phyloP scores from a whole-genome alignment of 495 filamentous ascomycete genomes.

The Cetradonia linearis region DNA sequence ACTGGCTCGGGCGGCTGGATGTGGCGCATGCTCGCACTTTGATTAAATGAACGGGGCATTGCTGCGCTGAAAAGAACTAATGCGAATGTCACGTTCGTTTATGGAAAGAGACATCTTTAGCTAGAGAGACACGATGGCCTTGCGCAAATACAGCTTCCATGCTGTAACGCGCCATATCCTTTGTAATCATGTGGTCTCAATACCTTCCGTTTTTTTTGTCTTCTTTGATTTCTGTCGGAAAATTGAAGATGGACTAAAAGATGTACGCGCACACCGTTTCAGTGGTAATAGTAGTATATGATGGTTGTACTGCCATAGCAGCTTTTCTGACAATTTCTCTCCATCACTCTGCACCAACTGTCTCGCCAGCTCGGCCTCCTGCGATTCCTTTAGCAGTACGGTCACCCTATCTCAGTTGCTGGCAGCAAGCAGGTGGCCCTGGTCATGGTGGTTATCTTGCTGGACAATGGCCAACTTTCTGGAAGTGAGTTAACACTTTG shows the following conservation, averaged over 20 bases:
- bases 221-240: too few species aligned
- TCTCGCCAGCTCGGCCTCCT: slow-evolving; percentile 46
- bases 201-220: neutral
- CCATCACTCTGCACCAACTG: slow-evolving; percentile 33
- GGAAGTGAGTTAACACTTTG: slow-evolving; percentile 35
- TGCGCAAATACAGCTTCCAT: neutral
- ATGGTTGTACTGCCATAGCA: too few species aligned
- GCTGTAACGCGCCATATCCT: neutral
- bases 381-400: slow-evolving; percentile 47
- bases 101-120: neutral
- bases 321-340: neutral
- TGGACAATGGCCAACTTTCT: slow-evolving; percentile 48
- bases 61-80: too few species aligned
- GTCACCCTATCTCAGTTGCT: slow-evolving; percentile 48
- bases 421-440: slow-evolving; percentile 37
- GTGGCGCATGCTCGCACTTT: too few species aligned
- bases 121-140: neutral
- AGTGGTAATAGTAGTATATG: too few species aligned
- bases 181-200: slow-evolving; percentile 12
- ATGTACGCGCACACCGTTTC: too few species aligned
- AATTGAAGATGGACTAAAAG: too few species aligned
- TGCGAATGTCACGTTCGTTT: neutral
- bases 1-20: too few species aligned
- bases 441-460: slow-evolving; percentile 50
- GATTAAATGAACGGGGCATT: too few species aligned